Evolutionary conservation across 345 rosid genomes (phyloP).

Genomic region (Ailanthus altissimus): DNA sequence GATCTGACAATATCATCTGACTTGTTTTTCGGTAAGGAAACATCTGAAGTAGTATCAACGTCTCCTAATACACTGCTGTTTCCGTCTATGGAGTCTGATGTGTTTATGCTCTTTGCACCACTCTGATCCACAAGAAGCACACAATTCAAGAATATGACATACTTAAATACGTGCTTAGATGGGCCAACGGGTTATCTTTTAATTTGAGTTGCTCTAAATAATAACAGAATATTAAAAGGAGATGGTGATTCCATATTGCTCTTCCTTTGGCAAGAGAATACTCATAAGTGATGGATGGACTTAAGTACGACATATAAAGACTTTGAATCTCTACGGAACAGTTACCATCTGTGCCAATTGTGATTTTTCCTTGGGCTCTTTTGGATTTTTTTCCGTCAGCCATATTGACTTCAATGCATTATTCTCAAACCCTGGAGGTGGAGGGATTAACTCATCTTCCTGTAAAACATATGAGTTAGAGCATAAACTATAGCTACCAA

Average conservation of each 20-base stretch:
- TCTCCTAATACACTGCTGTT: background rate
- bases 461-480: slow-evolving; percentile 5
- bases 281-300: background rate
- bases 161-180: background rate
- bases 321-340: slow-evolving; percentile 1
- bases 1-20: too few species aligned
- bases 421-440: background rate
- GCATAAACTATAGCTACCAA: too few species aligned
- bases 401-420: slow-evolving; percentile 1
- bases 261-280: background rate
- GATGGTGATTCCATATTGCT: too few species aligned
- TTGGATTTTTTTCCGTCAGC: background rate
- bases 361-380: background rate
- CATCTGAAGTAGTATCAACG: background rate
- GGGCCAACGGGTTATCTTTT: background rate
- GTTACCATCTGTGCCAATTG: background rate
- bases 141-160: background rate
- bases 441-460: background rate
- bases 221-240: background rate
- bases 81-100: background rate
- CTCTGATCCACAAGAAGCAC: slow-evolving; percentile 12
- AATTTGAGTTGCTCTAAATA: background rate
- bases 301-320: background rate
- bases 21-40: too few species aligned
- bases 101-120: background rate